A percentile compares a stretch with the other conserved stretches of the same genome.
These are phyloP conservation scores for Aspergillus hiratsukae DNA, from an alignment of 2,329 filamentous ascomycete genomes.

Conservation along the genomic window DNA sequence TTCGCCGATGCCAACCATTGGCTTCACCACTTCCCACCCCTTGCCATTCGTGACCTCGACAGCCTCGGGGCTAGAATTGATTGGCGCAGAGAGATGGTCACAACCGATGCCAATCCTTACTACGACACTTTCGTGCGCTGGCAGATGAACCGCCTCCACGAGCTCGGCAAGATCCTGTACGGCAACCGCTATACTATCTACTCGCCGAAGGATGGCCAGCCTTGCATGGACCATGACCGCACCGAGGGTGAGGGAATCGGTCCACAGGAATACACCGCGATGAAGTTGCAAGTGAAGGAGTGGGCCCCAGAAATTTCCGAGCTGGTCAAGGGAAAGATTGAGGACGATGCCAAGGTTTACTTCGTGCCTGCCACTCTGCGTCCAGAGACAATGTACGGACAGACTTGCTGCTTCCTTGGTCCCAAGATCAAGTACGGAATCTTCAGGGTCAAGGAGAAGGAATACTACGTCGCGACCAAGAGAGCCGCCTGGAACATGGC, in stretches of 20 bases:
- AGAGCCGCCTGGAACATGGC: constrained; percentile 91
- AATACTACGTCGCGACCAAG: constrained; percentile 81
- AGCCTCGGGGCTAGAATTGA: constrained; percentile 84
- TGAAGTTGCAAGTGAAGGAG: constrained; percentile 87
- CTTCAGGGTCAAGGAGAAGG: constrained; percentile 71
- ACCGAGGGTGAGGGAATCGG: constrained; percentile 75
- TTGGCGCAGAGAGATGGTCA: constrained; percentile 89
- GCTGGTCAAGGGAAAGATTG: constrained; percentile 70
- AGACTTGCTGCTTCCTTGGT: constrained; percentile 92
- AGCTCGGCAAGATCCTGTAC: constrained; percentile 88
- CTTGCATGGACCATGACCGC: constrained; percentile 83
- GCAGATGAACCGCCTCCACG: constrained; percentile 92
- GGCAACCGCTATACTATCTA: constrained; percentile 93
- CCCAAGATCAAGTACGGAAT: constrained; percentile 86
- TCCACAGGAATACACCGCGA: constrained; percentile 84
- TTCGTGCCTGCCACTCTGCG: constrained; percentile 88
- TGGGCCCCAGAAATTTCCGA: constrained; percentile 76
- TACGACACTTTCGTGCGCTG: constrained; percentile 93
- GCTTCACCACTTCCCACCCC: constrained; percentile 86
- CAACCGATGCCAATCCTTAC: constrained; percentile 93
- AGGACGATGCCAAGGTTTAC: constrained; percentile 73
- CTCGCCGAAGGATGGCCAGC: constrained; percentile 81
- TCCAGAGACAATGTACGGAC: constrained; percentile 98
- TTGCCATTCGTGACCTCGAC: constrained; percentile 70
- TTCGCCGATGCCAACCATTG: constrained; percentile 91